Percentiles rank a stretch among this genome's conserved stretches.
Evolutionary conservation across 306 rosid species (phyloP).

Genomic region (Vigna radiata): DNA sequence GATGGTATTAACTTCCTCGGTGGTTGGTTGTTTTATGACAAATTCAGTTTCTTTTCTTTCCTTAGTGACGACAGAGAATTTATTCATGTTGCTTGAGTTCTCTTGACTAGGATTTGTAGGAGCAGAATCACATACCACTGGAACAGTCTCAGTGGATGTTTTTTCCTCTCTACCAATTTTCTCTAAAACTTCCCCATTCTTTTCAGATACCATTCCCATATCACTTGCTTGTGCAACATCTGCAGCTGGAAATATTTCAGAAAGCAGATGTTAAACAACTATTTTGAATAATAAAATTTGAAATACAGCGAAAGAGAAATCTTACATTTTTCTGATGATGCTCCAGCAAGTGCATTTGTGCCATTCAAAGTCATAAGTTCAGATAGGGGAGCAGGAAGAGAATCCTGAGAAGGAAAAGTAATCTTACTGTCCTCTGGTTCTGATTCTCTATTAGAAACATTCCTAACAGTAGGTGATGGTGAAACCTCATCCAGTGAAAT

Average conservation of each 20-base stretch:
- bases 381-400: slow-evolving; percentile 37
- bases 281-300: not conserved
- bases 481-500: slow-evolving; percentile 54
- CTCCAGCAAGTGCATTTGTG: slow-evolving; percentile 24
- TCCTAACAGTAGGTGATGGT: slow-evolving; percentile 41
- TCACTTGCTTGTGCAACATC: slow-evolving; percentile 50
- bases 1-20: slow-evolving; percentile 47
- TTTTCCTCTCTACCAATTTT: slow-evolving; percentile 38
- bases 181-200: slow-evolving; percentile 39
- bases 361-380: slow-evolving; percentile 46
- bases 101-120: slow-evolving; percentile 42
- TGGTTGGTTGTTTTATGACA: slow-evolving; percentile 42
- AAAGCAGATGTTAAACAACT: slow-evolving; percentile 36
- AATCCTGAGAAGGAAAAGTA: slow-evolving; percentile 40
- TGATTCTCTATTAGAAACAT: slow-evolving; percentile 40
- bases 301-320: slow-evolving; percentile 33
- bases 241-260: slow-evolving; percentile 48
- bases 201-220: slow-evolving; percentile 43
- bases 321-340: slow-evolving; percentile 53
- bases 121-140: slow-evolving; percentile 40
- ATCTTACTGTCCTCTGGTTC: slow-evolving; percentile 46
- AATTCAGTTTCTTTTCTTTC: slow-evolving; percentile 48
- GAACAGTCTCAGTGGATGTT: slow-evolving; percentile 43
- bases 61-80: slow-evolving; percentile 34
- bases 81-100: slow-evolving; percentile 36